Evolutionary conservation across 163 green algal species (phyloP).

Genomic region (Chlorella variabilis): DNA sequence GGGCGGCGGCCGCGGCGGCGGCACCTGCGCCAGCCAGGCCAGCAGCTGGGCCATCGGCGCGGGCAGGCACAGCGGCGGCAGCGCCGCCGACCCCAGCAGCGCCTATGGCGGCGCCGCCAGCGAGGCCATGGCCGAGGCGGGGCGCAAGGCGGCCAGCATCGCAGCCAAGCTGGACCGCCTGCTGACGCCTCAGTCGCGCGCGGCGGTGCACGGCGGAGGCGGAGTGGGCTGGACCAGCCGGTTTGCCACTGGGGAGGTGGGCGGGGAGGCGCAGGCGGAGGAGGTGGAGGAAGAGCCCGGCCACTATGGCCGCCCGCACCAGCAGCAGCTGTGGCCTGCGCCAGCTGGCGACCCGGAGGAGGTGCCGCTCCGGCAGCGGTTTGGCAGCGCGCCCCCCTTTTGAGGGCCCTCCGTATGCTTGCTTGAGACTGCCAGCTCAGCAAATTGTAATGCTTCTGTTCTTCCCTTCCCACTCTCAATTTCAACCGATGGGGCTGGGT

Average conservation of each 20-base stretch:
- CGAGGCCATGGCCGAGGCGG: constrained; percentile 25
- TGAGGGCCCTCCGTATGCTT: too few species aligned
- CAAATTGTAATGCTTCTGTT: too few species aligned
- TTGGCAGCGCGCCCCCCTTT: neutral
- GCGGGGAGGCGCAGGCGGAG: neutral
- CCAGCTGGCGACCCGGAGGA: constrained; percentile 12
- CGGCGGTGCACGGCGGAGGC: constrained; percentile 10
- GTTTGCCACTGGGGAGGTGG: neutral
- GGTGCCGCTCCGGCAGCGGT: constrained; percentile 19
- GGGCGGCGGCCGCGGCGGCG: neutral
- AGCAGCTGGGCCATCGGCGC: constrained; percentile 20
- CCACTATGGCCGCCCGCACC: neutral
- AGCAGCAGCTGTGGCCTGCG: neutral
- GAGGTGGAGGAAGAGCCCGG: too few species aligned
- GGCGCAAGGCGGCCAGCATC: constrained; percentile 35
- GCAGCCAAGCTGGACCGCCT: constrained; percentile 19
- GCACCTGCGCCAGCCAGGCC: neutral
- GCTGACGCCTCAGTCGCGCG: constrained; percentile 5
- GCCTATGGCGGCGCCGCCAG: neutral
- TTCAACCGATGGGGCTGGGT: too few species aligned
- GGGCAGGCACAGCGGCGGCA: neutral
- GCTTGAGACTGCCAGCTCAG: too few species aligned
- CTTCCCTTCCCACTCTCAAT: too few species aligned
- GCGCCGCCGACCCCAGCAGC: neutral
- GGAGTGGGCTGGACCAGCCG: neutral